Conservation (phyloP, 2,329 filamentous ascomycete genomes). For the Diaporthe ampelina region DNA sequence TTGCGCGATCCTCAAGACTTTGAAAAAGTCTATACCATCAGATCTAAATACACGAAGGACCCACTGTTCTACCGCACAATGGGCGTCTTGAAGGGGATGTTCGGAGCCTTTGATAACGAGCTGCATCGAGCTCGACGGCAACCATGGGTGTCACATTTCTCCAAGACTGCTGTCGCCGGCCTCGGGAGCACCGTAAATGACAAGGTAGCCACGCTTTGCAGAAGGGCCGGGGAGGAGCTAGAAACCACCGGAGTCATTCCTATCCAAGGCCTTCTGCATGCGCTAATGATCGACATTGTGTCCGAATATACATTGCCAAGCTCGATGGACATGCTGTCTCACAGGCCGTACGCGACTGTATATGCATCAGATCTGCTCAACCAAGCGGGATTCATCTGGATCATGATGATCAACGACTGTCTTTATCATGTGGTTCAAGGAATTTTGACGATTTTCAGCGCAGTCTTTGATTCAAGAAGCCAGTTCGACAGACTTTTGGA, state of each 20-base stretch:
- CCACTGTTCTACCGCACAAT: constrained; percentile 5
- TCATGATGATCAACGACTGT: neutral
- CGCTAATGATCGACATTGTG: constrained; percentile 1
- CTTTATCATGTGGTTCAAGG: neutral
- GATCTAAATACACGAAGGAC: neutral
- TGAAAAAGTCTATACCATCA: constrained; percentile 5
- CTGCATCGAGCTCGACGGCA: constrained; percentile 10
- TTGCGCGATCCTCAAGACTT: neutral
- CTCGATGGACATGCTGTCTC: constrained; percentile 2
- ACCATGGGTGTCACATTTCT: constrained; percentile 3
- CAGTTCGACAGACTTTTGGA: constrained; percentile 5
- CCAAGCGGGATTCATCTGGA: constrained; percentile 8
- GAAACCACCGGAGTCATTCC: neutral
- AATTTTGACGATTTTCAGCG: neutral
- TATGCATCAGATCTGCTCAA: constrained; percentile 6
- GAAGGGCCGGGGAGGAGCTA: neutral
- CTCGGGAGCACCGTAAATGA: neutral
- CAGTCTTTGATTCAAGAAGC: neutral
- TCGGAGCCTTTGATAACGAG: neutral
- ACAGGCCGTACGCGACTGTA: constrained; percentile 9
- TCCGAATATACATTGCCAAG: constrained; percentile 2
- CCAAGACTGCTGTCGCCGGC: constrained; percentile 4
- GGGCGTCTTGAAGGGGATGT: constrained; percentile 10
- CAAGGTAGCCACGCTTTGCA: constrained; percentile 2
- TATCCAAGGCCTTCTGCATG: constrained; percentile 6